These are phyloP conservation scores for Hygrophila difformis DNA, from an alignment of 257 asterid species.

Conservation along the genomic window DNA sequence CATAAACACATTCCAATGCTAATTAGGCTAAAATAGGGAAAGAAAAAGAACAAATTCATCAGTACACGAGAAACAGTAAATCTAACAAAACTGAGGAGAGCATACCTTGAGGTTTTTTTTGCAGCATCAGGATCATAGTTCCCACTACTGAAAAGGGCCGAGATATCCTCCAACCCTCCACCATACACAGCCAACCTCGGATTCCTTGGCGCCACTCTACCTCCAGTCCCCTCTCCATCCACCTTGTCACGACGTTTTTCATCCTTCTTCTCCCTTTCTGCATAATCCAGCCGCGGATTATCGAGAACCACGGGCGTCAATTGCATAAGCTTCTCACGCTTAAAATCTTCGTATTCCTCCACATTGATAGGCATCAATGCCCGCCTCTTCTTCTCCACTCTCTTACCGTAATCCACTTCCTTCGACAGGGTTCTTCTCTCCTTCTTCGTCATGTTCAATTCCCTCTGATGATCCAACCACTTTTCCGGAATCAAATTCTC, in stretches of 20 bases:
- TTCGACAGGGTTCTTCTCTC: slow-evolving; percentile 62
- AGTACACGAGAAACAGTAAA: neutral
- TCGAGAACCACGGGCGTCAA: slow-evolving; percentile 73
- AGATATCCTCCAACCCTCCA: slow-evolving; percentile 73
- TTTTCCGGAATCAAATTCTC: slow-evolving; percentile 80
- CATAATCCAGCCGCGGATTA: slow-evolving; percentile 29
- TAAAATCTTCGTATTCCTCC: slow-evolving; percentile 35
- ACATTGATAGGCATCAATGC: slow-evolving; percentile 42
- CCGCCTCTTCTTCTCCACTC: slow-evolving; percentile 53
- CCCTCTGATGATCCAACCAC: slow-evolving; percentile 64
- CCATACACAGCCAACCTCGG: slow-evolving; percentile 91
- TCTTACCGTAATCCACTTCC: slow-evolving; percentile 54
- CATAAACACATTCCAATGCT: neutral
- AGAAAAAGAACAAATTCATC: neutral
- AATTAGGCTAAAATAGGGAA: neutral
- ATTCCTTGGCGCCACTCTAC: slow-evolving; percentile 69
- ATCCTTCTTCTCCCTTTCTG: slow-evolving; percentile 13
- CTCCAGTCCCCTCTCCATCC: slow-evolving; percentile 21
- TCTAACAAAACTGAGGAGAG: neutral
- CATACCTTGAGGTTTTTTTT: slow-evolving; percentile 47
- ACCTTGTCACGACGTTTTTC: slow-evolving; percentile 14
- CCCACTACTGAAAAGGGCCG: slow-evolving; percentile 53
- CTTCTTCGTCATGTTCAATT: slow-evolving; percentile 71
- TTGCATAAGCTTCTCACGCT: slow-evolving; percentile 51
- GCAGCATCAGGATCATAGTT: slow-evolving; percentile 37